Conservation (phyloP, 208 protist genomes). For the Crithidia fasciculata region DNA sequence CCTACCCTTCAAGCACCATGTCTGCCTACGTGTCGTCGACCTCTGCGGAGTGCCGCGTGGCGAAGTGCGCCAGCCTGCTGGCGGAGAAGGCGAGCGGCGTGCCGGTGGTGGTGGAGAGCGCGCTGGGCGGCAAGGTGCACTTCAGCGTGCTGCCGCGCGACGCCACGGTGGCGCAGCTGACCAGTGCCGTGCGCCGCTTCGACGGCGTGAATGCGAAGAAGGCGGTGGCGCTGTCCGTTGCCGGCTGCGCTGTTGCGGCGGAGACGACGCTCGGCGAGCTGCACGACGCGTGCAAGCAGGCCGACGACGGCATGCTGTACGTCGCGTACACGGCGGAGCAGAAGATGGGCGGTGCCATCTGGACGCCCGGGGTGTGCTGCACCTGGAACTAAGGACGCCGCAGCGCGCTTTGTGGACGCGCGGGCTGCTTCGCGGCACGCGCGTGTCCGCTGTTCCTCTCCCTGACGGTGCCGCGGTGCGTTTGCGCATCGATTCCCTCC, state of each 20-base stretch:
- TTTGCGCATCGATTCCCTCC: no score
- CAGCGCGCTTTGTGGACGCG: not conserved
- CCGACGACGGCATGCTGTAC: no score
- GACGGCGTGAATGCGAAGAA: conserved; percentile 10
- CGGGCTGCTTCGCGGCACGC: no score
- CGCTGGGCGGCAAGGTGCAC: no score
- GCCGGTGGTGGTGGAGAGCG: not conserved
- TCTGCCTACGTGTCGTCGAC: no score
- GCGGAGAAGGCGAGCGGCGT: not conserved
- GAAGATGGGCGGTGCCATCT: no score
- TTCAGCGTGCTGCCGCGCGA: not conserved
- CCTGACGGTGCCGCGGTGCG: no score
- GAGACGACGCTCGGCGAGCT: conserved; percentile 8
- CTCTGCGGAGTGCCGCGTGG: no score
- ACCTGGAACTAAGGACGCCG: conserved; percentile 12
- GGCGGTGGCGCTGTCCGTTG: conserved; percentile 17
- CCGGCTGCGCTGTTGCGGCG: not conserved
- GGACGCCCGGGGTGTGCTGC: not conserved
- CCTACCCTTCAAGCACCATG: no score
- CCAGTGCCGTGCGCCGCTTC: conserved; percentile 21
- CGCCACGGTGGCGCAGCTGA: conserved; percentile 32
- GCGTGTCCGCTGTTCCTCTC: no score
- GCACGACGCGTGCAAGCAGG: not conserved
- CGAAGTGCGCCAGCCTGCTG: no score
- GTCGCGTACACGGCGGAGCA: no score